A percentile compares a stretch with the other conserved stretches of the same genome.
Conservation (phyloP, 495 filamentous ascomycete species). For the Penicillium atrosanguineum region DNA sequence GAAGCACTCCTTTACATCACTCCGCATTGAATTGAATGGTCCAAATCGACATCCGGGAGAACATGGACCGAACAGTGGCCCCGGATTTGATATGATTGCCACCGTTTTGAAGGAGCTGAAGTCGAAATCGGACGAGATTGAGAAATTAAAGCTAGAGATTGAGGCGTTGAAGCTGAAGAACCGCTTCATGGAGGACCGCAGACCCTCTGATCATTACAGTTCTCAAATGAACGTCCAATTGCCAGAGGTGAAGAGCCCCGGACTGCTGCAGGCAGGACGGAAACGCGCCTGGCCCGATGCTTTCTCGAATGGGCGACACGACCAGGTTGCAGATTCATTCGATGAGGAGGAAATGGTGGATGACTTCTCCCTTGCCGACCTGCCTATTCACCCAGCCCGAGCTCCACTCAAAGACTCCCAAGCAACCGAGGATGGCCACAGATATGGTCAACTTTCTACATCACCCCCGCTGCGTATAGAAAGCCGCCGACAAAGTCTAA, state of each 20-base stretch:
- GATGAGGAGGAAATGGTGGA: slow-evolving; percentile 38
- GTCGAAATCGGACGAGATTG: slow-evolving; percentile 45
- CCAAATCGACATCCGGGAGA: slow-evolving; percentile 22
- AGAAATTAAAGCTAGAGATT: slow-evolving; percentile 45
- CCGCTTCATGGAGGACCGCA: slow-evolving; percentile 36
- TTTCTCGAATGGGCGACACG: slow-evolving; percentile 23
- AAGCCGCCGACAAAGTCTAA: neutral
- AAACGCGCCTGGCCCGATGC: slow-evolving; percentile 40
- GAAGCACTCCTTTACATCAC: slow-evolving; percentile 42
- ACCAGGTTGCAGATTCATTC: slow-evolving; percentile 38
- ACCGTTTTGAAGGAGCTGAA: slow-evolving; percentile 46
- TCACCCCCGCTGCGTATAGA: slow-evolving; percentile 18
- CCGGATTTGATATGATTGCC: slow-evolving; percentile 41
- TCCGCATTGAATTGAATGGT: slow-evolving; percentile 43
- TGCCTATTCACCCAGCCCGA: slow-evolving; percentile 18
- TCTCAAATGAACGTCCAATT: slow-evolving; percentile 15
- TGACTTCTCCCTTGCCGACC: slow-evolving; percentile 25
- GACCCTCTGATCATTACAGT: slow-evolving; percentile 7
- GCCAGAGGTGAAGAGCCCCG: slow-evolving; percentile 39
- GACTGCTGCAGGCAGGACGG: slow-evolving; percentile 36
- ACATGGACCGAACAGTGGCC: slow-evolving; percentile 10
- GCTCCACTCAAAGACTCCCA: slow-evolving; percentile 28
- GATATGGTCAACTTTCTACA: slow-evolving; percentile 1
- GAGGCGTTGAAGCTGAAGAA: slow-evolving; percentile 45
- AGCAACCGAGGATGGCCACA: neutral